Evolutionary conservation across 495 filamentous ascomycete species (phyloP), one percentile per base, ranked within the genome.

Genomic region (Tuber indicum): DNA sequence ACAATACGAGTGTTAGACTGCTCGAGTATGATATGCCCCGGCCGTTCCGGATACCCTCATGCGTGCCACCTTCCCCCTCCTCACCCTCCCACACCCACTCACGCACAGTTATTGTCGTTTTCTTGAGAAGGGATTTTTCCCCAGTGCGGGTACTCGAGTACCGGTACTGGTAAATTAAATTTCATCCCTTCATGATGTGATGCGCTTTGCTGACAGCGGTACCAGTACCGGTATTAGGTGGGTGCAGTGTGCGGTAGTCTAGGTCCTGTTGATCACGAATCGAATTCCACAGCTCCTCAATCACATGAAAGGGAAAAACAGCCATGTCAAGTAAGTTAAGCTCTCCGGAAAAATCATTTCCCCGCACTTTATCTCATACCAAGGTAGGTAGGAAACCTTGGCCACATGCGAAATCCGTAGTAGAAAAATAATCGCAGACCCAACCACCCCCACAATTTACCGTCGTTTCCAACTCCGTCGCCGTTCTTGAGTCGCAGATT

Each of bases 251-350:
- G 44, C 8, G 10, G 4, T 21, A 21, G 3, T 3, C 7, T 52
- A 52, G 49, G 9, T 52, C 49, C 49, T 3, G 21, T 52, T 10
- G 2, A 52, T 52, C 49, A 21, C 39, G 2, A 5, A 41, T 41
- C 39, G 39, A 41, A 41, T 41, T 41, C 39, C 39, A 41, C 39
- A 41, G 6, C 7, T 58, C 49, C 49, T 26, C 58, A 36, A 36
- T 66, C 58, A 66, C 58, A 66, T 66, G 58, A 66, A 66, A 66
- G 58, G 17, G 16, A 66, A 66, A 36, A 32, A 66, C 36, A 66
- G 5, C 52, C 47, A n/a, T 26, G n/a, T 32, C 12, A 66, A 26
- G 39, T 41, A 41, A 41, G 4, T 41, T 7, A 3, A 16, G 10
- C 9, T 36, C 58, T 19, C 32, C 26, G 58, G 58, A 19, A 66